Evolutionary conservation across 371 early-diverging fungal genomes (phyloP).

Genomic region (Thermomucor indicae-seudaticae): DNA sequence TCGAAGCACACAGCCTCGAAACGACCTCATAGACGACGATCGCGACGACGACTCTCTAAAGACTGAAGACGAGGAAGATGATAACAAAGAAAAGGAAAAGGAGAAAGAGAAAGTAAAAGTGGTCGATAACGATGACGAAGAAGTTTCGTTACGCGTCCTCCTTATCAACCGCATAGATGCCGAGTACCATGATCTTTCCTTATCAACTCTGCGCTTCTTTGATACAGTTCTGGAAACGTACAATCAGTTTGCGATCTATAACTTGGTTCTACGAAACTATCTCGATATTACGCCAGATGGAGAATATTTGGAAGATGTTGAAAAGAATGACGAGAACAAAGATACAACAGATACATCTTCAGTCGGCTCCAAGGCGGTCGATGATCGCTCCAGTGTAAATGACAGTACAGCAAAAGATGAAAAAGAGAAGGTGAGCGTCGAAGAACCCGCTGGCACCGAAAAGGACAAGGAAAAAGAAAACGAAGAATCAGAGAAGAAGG

Average conservation of each 20-base stretch:
- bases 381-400: conserved; percentile 22
- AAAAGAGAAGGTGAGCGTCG: conserved; percentile 2
- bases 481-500: background rate
- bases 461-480: conserved; percentile 7
- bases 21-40: conserved; percentile 33
- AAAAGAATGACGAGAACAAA: conserved; percentile 4
- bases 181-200: conserved; percentile 44
- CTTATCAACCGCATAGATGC: conserved; percentile 40
- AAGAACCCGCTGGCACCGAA: conserved; percentile 3
- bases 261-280: conserved; percentile 61
- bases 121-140: conserved; percentile 15
- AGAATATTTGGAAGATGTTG: conserved; percentile 32
- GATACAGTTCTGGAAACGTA: conserved; percentile 61
- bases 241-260: conserved; percentile 62
- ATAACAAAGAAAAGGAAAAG: conserved; percentile 11
- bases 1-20: conserved; percentile 12
- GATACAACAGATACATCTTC: conserved; percentile 35
- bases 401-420: conserved; percentile 1
- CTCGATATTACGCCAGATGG: conserved; percentile 39
- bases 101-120: conserved; percentile 2
- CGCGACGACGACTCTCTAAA: conserved; percentile 19
- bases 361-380: conserved; percentile 30
- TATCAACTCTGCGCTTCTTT: conserved; percentile 57
- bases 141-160: conserved; percentile 28
- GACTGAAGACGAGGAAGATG: conserved; percentile 9